A percentile compares a stretch with the other conserved stretches of the same genome.
These are phyloP conservation scores for Mortierella sp. DNA, from an alignment of 371 early-diverging fungal species.

Conservation along the genomic window DNA sequence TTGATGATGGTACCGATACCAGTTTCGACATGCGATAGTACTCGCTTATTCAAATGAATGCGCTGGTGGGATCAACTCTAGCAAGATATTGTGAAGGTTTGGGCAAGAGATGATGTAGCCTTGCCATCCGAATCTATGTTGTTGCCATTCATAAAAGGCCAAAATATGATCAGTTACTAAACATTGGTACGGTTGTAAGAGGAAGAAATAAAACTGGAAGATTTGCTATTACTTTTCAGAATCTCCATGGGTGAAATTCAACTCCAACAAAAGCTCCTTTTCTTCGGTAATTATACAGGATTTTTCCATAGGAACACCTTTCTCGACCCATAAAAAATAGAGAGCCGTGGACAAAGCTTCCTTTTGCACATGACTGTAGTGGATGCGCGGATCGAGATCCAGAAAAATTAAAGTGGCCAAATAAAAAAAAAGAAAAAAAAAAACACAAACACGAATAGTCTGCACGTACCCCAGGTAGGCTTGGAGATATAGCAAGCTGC, in stretches of 20 bases:
- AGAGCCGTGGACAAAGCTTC: too few species aligned
- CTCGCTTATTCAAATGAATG: constrained; percentile 18
- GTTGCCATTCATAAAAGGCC: neutral
- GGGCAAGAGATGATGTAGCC: constrained; percentile 5
- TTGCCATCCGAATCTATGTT: neutral
- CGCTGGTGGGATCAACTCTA: constrained; percentile 5
- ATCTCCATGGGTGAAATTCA: neutral
- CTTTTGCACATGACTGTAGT: too few species aligned
- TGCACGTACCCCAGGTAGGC: constrained; percentile 97
- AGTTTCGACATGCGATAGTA: too few species aligned
- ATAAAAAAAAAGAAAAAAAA: too few species aligned
- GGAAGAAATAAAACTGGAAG: too few species aligned
- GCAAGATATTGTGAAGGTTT: neutral
- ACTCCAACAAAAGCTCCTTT: neutral
- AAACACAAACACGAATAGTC: too few species aligned
- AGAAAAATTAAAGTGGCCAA: too few species aligned
- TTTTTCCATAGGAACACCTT: neutral
- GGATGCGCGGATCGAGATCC: too few species aligned
- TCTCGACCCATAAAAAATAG: neutral
- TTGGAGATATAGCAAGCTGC: constrained; percentile 88
- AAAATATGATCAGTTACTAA: neutral
- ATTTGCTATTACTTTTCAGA: neutral
- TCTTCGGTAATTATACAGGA: neutral
- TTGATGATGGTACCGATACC: too few species aligned
- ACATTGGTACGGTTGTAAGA: neutral